Evolutionary conservation across 169 alveolate species (phyloP), one percentile per base, ranked within the genome.

Genomic region (Neospora caninum): DNA sequence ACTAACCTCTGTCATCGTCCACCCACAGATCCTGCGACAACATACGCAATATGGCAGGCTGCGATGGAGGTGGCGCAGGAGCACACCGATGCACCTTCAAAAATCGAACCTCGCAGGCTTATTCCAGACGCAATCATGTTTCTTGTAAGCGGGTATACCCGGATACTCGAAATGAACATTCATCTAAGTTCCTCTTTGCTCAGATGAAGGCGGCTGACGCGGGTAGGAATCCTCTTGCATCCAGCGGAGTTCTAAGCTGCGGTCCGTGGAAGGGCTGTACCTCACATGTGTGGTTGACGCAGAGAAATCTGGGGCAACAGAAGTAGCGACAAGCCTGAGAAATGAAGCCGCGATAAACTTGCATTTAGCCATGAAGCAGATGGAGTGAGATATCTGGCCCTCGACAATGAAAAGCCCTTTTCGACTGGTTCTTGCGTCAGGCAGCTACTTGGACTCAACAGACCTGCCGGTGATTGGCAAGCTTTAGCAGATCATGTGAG

Each of bases 61-160:
- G 95, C 95, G 1, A 92, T 92, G 95, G 88, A 92, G 80, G 88
- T 86, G 53, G 95, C 92, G 42, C 87, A 92, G 73, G 95, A 92
- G n/a, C 45, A 20, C 49, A 13, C 86, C 86, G 86, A 38, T n/a
- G n/a, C 27, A 0, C 13, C 39, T 20, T 78, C 86, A 10, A 38
- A 20, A 78, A 38, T n/a, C 49, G 45, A 78, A 13, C 22, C 86
- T 36, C 86, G 86, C 49, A n/a, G n/a, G 45, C 86, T 78, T 22
- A 20, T 78, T 36, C 86, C 86, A 16, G 86, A 78, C 10, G 86
- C 86, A 16, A 78, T 78, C 45, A 78, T 78, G 86, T 78, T 36
- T 38, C 45, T 78, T 2, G 86, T 78, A n/a, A n/a, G 86, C 45
- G 58, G 58, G 58, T 49, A 49, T 4, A 49, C 22, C 58, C 58